Conservation (phyloP, 495 filamentous ascomycete species). For the Xylaria palmicola region DNA sequence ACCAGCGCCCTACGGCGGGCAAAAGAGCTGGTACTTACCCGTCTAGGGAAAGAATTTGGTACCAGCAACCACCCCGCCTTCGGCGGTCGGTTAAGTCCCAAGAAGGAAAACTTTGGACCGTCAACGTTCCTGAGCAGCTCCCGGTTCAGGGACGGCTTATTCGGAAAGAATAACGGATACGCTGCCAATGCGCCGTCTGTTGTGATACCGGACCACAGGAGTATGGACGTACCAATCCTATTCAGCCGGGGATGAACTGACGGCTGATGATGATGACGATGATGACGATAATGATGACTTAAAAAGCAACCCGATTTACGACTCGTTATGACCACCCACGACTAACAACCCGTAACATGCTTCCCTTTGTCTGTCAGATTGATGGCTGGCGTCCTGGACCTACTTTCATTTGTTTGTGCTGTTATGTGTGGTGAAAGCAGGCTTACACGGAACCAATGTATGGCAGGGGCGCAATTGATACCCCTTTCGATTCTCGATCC, state of each 20-base stretch:
- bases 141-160: conserved; percentile 42
- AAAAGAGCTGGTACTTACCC: conserved; percentile 46
- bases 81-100: conserved; percentile 10
- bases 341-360: conserved; percentile 6
- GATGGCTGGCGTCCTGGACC: conserved; percentile 9
- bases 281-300: background rate
- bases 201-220: conserved; percentile 29
- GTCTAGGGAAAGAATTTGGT: conserved; percentile 44
- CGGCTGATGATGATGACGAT: conserved; percentile 2
- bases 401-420: conserved; percentile 8
- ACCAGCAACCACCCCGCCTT: conserved; percentile 2
- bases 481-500: conserved; percentile 3
- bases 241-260: conserved; percentile 42
- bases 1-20: conserved; percentile 43
- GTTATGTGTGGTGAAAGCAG: conserved; percentile 7
- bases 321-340: too few relatives aligned
- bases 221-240: conserved; percentile 51
- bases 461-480: conserved; percentile 14
- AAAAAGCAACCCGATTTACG: background rate
- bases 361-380: conserved; percentile 17
- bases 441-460: conserved; percentile 10
- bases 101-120: conserved; percentile 27
- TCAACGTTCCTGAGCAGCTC: conserved; percentile 30
- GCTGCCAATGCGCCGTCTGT: conserved; percentile 14
- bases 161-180: conserved; percentile 37